These are phyloP conservation scores for Anacardium occidentale DNA, from an alignment of 345 rosid species.

Conservation along the genomic window DNA sequence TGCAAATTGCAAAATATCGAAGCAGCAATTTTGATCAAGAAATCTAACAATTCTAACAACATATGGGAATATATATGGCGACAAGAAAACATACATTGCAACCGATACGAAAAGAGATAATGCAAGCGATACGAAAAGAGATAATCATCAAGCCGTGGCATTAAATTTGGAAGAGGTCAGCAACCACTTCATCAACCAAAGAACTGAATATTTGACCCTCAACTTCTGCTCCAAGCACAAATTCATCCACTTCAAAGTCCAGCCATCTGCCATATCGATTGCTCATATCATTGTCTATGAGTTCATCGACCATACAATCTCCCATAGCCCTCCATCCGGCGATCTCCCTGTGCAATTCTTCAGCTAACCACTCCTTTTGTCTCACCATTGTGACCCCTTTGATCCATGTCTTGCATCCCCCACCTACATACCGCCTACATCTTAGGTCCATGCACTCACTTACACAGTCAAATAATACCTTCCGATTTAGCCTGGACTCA, in stretches of 20 bases:
- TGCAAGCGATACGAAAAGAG: too few species aligned
- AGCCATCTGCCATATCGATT: constrained; percentile 75
- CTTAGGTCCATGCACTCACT: constrained; percentile 66
- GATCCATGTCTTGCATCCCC: constrained; percentile 55
- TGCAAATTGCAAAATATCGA: background rate
- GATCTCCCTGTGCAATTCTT: constrained; percentile 74
- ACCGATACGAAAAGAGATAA: too few species aligned
- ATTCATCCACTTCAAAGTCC: constrained; percentile 68
- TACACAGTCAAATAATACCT: constrained; percentile 65
- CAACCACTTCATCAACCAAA: constrained; percentile 64
- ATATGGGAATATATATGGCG: background rate
- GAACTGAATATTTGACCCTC: constrained; percentile 51
- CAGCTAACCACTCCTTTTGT: constrained; percentile 56
- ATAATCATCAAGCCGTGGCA: background rate
- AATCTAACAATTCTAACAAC: constrained; percentile 10
- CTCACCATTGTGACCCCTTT: constrained; percentile 52
- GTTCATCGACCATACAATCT: constrained; percentile 86
- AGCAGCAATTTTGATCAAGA: constrained; percentile 4
- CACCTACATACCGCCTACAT: constrained; percentile 47
- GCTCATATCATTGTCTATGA: constrained; percentile 93
- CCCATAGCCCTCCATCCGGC: constrained; percentile 59
- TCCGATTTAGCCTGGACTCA: constrained; percentile 50
- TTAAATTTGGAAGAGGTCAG: constrained; percentile 39
- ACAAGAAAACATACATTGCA: background rate
- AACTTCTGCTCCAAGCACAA: constrained; percentile 53